Percentiles rank a stretch among this genome's conserved stretches.
Conservation (phyloP, 2,329 filamentous ascomycete genomes). For the Cladophialophora psammophila region DNA sequence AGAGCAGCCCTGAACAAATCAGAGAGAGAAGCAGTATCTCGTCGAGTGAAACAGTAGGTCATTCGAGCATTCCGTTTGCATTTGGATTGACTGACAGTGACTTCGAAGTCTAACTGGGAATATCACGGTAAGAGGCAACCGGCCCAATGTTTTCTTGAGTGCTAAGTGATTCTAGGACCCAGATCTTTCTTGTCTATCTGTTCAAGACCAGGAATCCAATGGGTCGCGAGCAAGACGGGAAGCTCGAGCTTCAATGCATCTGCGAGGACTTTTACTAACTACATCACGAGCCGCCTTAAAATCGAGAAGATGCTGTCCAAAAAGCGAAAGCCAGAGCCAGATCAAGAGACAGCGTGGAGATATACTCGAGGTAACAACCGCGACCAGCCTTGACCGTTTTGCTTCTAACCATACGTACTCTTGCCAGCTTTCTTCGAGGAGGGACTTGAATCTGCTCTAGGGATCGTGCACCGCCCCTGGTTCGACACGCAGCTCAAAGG, state of each 20-base stretch:
- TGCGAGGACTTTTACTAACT: conserved; percentile 7
- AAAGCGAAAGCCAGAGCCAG: conserved; percentile 17
- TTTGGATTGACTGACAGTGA: not conserved
- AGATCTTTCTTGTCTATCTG: conserved; percentile 20
- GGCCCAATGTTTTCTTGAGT: not conserved
- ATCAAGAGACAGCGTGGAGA: conserved; percentile 13
- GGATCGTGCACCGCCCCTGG: conserved; percentile 16
- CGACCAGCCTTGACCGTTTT: not conserved
- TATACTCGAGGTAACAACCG: conserved; percentile 10
- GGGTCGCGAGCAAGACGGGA: conserved; percentile 5
- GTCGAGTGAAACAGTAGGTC: conserved; percentile 18
- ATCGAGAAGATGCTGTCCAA: conserved; percentile 16
- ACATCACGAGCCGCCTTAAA: conserved; percentile 17
- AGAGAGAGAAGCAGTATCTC: conserved; percentile 18
- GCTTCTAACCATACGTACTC: not conserved
- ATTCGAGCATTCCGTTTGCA: not conserved
- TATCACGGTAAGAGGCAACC: conserved; percentile 15
- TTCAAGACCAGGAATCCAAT: conserved; percentile 22
- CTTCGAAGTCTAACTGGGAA: conserved; percentile 17
- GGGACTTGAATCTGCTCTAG: conserved; percentile 10
- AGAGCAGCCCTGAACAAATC: conserved; percentile 1
- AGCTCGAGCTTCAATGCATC: not conserved
- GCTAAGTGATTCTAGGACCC: conserved; percentile 9
- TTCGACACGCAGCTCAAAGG: conserved; percentile 13
- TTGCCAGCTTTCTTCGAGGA: conserved; percentile 7